Base-by-base conservation (phyloP, 345 rosid genomes). In the Chamaenerion angustifolium region DNA sequence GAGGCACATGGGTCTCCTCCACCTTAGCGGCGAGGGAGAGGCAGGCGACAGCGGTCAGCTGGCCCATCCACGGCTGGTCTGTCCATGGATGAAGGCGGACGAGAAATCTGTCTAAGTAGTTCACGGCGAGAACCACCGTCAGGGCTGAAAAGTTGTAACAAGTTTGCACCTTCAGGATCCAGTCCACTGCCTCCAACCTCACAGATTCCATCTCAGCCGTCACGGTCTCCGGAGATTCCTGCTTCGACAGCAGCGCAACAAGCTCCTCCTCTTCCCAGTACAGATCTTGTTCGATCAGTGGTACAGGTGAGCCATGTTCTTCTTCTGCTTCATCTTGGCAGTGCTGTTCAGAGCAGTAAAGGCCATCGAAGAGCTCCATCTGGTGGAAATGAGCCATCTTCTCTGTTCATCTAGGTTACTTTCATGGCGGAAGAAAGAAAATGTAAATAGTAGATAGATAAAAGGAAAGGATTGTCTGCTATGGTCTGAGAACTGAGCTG, bases 81-180 rank as follows among this genome's bases (percentile, higher is more conserved):
- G 73, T 43, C 15, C 44, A 11, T 17, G 42, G 25, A 58, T 54
- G 16, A 57, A 64, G 64, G 71, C 59, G 47, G 60, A 56, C 31
- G 52, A 76, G 63, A 63, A 84, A 84, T 63, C 88, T 72, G 51
- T 84, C 94, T 6, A 81, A 72, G 65, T 74, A 84, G 73, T 84
- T 71, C 46, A 74, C 73, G 0, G 94, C 85, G 56, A 81, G 72
- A 59, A 78, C 63, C 6, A 81, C 81, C 1, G 94, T 78, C 11
- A 69, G 62, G 48, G 76, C 68, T 40, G 83, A 56, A 71, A 84
- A 84, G 17, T 75, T 63, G 67, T 72, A 71, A 61, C 62, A 64
- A 9, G 73, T 68, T 54, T 59, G 69, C 62, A 56, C 61, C 17
- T 18, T 45, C 37, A 62, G 48, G 19, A 62, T 44, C 61, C 56